Evolutionary conservation across 345 rosid species (phyloP), one percentile per base, ranked within the genome.

Genomic region (Reutealis trisperma): DNA sequence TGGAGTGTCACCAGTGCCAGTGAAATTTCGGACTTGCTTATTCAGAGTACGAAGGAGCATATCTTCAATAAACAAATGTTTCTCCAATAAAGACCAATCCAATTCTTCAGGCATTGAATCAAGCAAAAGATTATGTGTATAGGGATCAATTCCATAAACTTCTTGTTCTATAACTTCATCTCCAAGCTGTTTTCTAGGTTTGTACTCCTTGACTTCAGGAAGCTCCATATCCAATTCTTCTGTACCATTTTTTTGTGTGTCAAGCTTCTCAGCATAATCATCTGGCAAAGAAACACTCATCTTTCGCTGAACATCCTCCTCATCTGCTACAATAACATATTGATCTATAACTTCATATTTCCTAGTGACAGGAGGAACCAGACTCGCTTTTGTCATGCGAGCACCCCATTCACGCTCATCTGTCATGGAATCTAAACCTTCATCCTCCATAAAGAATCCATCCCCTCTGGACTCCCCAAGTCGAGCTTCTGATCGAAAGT

Each of bases 371-470:
- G 99, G 99, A 83, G 99, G 99, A 84, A 96, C 99, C 77, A 96
- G 87, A 83, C 99, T 87, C 54, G 88, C 97, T 84, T 94, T 92
- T 67, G 99, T 96, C 99, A 96, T 96, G 74, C 99, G 99, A 52
- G 98, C 98, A 84, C 99, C 99, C 99, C 99, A 96, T 84, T 96
- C 99, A 70, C 99, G 98, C 70, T 96, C 99, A 79, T 92, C 99
- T 16, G 77, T 75, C 76, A 87, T 80, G 73, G 88, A 81, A 83
- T 90, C 93, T 57, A 86, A 82, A 73, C 86, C 78, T 70, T 90
- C 97, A 54, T 90, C 95, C 18, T 81, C 87, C 72, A 83, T 73
- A 75, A 84, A 79, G 86, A 81, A 90, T 81, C 89, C 87, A 79
- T 84, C 90, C 65, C 84, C 87, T 74, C 91, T 90, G 42, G 88